Base-by-base conservation (phyloP, 768 basidiomycete species). In the Tricholoma terreum region DNA sequence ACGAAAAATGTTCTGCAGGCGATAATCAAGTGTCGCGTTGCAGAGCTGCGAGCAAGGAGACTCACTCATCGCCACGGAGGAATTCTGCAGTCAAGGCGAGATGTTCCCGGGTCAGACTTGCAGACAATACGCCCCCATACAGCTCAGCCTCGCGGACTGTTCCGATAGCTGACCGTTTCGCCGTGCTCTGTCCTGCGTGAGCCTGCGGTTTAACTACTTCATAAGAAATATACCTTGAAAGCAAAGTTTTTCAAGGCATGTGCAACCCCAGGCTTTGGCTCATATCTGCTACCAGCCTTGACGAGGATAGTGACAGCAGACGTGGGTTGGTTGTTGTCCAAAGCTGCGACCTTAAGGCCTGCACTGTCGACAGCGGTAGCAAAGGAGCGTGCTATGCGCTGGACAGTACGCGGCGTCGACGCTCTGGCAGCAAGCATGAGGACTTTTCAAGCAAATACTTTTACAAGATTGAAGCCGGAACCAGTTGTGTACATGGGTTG, bases 231-330 rank as follows among this genome's bases (percentile, higher is more conserved):
- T 63, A 98, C 96, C 90, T 97, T 98, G 87, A 96, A 98, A 58
- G 94, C 89, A 83, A 94, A 98, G 84, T 94, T 95, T 83, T 97
- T 97, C 73, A 98, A 82, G 59, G 85, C 88, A 78, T 96, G 92
- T 2, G 96, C 94, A 57, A 94, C 84, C 65, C 96, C 96, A 42
- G 93, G 84, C 69, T 88, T 88, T 61, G 85, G 74, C 79, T 99
- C 90, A 71, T 85, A 94, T 67, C 97, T 80, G 68, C 86, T 86
- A 54, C 96, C 96, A 55, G 92, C 96, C 74, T 94, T 96, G 73
- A 97, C 85, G 61, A 96, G 82, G 66, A 98, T 79, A 50, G 94
- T 93, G 69, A 99, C 84, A 54, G 90, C 83, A 27, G 91, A 80
- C 5, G 93, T 95, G 43, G 93, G 86, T 67, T 89, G 87, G 67